These are phyloP conservation scores for Patellaria atrata DNA, from an alignment of 495 filamentous ascomycete genomes.

Conservation along the genomic window DNA sequence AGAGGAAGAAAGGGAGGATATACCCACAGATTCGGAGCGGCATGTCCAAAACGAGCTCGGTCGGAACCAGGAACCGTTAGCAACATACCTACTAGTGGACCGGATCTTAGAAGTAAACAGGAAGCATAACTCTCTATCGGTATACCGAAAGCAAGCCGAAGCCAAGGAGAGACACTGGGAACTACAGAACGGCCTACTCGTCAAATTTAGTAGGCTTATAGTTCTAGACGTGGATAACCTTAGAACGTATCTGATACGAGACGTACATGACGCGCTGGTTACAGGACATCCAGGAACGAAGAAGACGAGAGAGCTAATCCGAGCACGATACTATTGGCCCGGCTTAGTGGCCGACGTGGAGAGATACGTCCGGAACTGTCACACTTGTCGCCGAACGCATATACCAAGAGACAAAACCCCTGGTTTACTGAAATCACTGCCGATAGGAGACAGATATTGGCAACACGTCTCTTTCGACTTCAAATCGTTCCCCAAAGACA, in stretches of 20 bases:
- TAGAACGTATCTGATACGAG: background rate
- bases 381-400: conserved; percentile 9
- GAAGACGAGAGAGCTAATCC: conserved; percentile 1
- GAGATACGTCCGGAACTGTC: conserved; percentile 9
- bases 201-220: too few relatives aligned
- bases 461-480: background rate
- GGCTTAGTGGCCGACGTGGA: conserved; percentile 7
- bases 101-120: too few relatives aligned
- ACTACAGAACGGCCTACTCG: too few relatives aligned
- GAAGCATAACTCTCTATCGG: too few relatives aligned
- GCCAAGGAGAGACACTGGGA: too few relatives aligned
- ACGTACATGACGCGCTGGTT: conserved; percentile 3
- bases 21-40: too few relatives aligned
- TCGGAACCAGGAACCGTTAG: too few relatives aligned
- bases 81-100: too few relatives aligned
- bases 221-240: too few relatives aligned
- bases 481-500: background rate
- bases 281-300: conserved; percentile 5
- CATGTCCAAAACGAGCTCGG: too few relatives aligned
- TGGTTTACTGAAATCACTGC: conserved; percentile 15
- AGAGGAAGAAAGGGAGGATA: too few relatives aligned
- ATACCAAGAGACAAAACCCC: conserved; percentile 5
- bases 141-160: too few relatives aligned
- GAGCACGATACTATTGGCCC: conserved; percentile 7
- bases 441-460: conserved; percentile 13